Evolutionary conservation across 306 rosid species (phyloP).

Genomic region (Castanea mollissima): DNA sequence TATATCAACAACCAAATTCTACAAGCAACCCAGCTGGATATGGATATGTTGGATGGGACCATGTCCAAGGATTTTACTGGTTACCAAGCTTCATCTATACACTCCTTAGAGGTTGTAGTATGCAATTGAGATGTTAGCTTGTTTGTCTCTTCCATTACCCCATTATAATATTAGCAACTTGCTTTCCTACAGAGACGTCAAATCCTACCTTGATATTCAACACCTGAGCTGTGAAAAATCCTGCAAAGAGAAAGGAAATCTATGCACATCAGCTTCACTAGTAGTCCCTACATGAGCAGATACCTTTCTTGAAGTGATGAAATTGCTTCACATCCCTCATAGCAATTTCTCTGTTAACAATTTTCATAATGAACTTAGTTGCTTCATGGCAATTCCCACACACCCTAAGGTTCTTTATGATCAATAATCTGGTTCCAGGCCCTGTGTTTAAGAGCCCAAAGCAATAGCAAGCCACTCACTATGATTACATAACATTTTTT

Average conservation of each 20-base stretch:
- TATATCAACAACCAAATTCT: neutral
- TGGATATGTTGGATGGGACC: too few species aligned
- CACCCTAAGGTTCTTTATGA: neutral
- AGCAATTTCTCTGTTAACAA: neutral
- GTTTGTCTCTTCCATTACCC: neutral
- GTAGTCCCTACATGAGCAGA: neutral
- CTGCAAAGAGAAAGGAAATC: neutral
- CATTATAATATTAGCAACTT: neutral
- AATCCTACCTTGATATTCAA: neutral
- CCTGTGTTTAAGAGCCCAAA: neutral
- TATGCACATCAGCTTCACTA: neutral
- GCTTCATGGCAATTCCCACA: neutral
- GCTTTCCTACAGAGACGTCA: too few species aligned
- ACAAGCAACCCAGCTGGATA: too few species aligned
- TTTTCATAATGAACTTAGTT: neutral
- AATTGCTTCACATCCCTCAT: neutral
- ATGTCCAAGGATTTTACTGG: neutral
- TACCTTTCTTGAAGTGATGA: neutral
- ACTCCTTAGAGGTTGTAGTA: neutral
- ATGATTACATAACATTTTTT: slow-evolving; percentile 1
- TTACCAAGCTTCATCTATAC: neutral
- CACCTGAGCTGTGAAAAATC: neutral
- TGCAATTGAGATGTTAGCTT: neutral
- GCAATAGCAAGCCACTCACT: slow-evolving; percentile 2
- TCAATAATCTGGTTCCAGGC: neutral